These are phyloP conservation scores for Diddensiella transvaalensis DNA, from an alignment of 805 yeast species.

Conservation along the genomic window DNA sequence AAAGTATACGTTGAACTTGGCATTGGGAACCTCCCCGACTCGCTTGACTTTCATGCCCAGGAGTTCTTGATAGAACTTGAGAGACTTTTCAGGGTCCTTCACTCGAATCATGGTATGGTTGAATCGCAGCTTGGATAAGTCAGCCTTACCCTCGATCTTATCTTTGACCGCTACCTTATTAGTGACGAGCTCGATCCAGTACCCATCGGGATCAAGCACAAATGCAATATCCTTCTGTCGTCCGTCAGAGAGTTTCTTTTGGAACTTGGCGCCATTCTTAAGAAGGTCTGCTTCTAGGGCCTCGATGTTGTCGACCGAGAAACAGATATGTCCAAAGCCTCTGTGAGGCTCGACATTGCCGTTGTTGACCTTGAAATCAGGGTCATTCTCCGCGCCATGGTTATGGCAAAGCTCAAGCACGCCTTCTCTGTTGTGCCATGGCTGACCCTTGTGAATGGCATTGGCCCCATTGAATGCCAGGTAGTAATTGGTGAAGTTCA, in stretches of 20 bases:
- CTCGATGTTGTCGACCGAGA: slow-evolving; percentile 77
- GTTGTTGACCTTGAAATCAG: slow-evolving; percentile 56
- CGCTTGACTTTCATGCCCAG: slow-evolving; percentile 77
- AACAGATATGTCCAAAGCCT: slow-evolving; percentile 93
- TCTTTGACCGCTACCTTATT: slow-evolving; percentile 44
- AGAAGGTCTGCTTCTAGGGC: slow-evolving; percentile 57
- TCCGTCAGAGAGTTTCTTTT: slow-evolving; percentile 84
- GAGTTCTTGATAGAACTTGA: slow-evolving; percentile 72
- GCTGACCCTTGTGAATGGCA: slow-evolving; percentile 38
- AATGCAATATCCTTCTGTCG: slow-evolving; percentile 92
- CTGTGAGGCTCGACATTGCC: slow-evolving; percentile 83
- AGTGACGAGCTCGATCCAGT: slow-evolving; percentile 90
- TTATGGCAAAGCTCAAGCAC: slow-evolving; percentile 80
- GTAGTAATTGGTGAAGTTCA: slow-evolving; percentile 64
- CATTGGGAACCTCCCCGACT: slow-evolving; percentile 54
- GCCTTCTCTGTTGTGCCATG: slow-evolving; percentile 49
- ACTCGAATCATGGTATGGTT: slow-evolving; percentile 94
- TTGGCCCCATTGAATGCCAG: slow-evolving; percentile 52
- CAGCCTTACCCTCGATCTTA: slow-evolving; percentile 22
- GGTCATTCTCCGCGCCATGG: slow-evolving; percentile 64
- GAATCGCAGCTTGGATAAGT: slow-evolving; percentile 46
- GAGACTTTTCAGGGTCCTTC: slow-evolving; percentile 72
- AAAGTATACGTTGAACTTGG: slow-evolving; percentile 82
- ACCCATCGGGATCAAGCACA: slow-evolving; percentile 92
- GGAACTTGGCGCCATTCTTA: slow-evolving; percentile 62